phyloP scores from a whole-genome alignment of 441 rosid genomes.

The Eugenia klotzschiana region DNA sequence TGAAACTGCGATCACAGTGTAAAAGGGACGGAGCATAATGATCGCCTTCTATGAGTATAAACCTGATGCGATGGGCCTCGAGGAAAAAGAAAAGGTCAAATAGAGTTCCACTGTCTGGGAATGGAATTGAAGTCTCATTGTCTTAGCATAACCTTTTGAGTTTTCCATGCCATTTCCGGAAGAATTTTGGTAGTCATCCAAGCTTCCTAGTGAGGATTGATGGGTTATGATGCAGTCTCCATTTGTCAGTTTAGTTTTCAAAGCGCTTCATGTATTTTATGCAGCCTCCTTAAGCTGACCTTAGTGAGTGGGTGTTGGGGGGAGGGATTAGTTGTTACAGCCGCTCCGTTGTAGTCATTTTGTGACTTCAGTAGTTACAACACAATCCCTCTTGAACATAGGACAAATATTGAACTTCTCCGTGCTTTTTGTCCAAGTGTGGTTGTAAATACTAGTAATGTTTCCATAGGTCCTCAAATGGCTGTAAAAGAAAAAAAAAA shows the following conservation, averaged over 20 bases:
- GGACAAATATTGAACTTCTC: neutral
- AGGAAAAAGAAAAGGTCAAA: neutral
- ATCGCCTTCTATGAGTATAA: neutral
- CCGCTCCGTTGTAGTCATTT: neutral
- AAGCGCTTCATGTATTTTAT: neutral
- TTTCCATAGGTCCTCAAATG: neutral
- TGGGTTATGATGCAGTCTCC: neutral
- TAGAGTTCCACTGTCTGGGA: neutral
- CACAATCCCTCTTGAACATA: neutral
- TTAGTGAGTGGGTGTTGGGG: neutral
- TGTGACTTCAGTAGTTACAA: neutral
- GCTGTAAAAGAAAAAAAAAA: neutral
- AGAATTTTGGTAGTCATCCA: neutral
- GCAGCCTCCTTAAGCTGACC: neutral
- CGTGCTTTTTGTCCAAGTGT: neutral
- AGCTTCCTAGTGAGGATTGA: neutral
- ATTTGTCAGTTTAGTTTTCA: neutral
- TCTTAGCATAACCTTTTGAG: neutral
- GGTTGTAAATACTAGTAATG: neutral
- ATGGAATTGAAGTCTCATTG: neutral
- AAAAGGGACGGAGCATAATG: neutral
- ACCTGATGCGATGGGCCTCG: neutral
- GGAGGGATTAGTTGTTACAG: neutral
- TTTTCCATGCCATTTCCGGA: neutral
- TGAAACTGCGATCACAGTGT: neutral